A percentile compares a stretch with the other conserved stretches of the same genome.
phyloP scores from a whole-genome alignment of 768 basidiomycete species.

The Russula sp. region DNA sequence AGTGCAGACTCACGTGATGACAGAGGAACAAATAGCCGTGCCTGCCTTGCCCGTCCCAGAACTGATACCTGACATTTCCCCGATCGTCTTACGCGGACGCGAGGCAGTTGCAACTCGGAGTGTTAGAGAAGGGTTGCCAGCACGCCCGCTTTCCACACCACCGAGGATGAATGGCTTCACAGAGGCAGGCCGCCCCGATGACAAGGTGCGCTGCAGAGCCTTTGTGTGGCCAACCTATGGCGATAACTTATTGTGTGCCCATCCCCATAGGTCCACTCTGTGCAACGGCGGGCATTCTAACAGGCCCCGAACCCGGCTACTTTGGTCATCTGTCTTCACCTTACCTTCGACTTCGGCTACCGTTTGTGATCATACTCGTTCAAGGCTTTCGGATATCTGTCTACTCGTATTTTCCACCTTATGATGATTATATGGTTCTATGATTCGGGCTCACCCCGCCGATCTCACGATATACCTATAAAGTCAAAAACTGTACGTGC shows the following conservation, averaged over 20 bases:
- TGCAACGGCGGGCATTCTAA: background rate
- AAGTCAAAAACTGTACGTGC: background rate
- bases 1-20: background rate
- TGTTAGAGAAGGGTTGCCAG: constrained; percentile 8
- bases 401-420: background rate
- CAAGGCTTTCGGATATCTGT: background rate
- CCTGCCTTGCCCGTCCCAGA: background rate
- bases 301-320: background rate
- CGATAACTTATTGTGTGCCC: background rate
- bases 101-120: background rate
- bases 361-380: background rate
- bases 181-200: background rate
- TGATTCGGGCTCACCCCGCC: background rate
- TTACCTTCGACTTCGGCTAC: constrained; percentile 3
- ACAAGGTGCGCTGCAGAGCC: background rate
- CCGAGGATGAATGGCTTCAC: background rate
- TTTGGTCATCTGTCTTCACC: background rate
- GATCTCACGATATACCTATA: background rate
- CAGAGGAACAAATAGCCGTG: background rate
- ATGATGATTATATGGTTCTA: constrained; percentile 3
- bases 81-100: background rate
- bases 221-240: background rate
- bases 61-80: constrained; percentile 5
- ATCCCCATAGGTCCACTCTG: background rate
- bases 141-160: constrained; percentile 20